Conservation (phyloP, 495 filamentous ascomycete species). For the Entonaema liquescens region DNA sequence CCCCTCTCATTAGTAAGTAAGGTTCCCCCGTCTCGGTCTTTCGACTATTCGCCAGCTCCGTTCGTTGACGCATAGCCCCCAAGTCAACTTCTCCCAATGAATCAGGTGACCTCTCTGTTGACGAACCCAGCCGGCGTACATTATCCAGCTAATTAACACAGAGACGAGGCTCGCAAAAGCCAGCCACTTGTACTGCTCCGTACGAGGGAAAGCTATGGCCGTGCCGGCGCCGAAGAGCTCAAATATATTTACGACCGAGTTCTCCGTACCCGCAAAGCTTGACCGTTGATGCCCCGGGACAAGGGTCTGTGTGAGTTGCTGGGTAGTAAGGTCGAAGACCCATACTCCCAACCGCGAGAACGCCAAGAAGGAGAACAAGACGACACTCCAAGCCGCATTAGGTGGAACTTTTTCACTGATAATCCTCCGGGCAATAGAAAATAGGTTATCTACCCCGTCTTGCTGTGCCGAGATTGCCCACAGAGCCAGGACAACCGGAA, state of each 20-base stretch:
- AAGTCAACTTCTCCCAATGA: conserved; percentile 43
- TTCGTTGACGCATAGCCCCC: conserved; percentile 10
- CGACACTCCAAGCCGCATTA: conserved; percentile 42
- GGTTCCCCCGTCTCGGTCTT: neutral
- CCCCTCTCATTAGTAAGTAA: neutral
- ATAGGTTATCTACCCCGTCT: conserved; percentile 8
- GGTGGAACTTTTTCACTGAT: conserved; percentile 17
- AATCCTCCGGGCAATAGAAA: neutral
- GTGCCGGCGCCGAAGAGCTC: conserved; percentile 50
- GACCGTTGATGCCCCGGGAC: conserved; percentile 47
- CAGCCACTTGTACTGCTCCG: conserved; percentile 54
- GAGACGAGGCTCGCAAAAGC: conserved; percentile 48
- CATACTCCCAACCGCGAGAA: conserved; percentile 57
- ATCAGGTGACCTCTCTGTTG: conserved; percentile 41
- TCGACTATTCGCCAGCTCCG: conserved; percentile 6
- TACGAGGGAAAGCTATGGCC: conserved; percentile 49
- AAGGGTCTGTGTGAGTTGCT: conserved; percentile 56
- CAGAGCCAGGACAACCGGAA: conserved; percentile 50
- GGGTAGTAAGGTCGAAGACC: conserved; percentile 57
- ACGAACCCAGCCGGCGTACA: conserved; percentile 55
- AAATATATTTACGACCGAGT: conserved; percentile 51
- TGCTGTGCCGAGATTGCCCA: conserved; percentile 45
- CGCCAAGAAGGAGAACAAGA: conserved; percentile 54
- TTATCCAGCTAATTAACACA: conserved; percentile 45
- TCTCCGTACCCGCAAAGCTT: conserved; percentile 57